Evolutionary conservation across 192 early-diverging fungal species (phyloP).

Genomic region (Coemansia sp.): DNA sequence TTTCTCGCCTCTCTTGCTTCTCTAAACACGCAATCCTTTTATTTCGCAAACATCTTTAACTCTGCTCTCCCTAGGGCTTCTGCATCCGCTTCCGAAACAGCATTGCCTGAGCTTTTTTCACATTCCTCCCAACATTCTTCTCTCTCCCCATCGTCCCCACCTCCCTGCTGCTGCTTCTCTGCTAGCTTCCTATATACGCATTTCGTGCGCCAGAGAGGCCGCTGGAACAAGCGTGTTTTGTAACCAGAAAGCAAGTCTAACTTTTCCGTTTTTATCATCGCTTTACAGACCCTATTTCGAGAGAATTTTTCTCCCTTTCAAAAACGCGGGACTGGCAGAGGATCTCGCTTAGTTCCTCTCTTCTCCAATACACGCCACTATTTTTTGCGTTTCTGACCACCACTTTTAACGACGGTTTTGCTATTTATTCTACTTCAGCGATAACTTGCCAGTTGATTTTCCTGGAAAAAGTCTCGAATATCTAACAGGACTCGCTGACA

Average conservation of each 20-base stretch:
- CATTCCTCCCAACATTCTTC: neutral
- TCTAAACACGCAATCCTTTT: neutral
- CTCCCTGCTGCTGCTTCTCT: neutral
- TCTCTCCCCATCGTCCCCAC: neutral
- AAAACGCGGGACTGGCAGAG: neutral
- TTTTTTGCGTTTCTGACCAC: neutral
- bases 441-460: too few species aligned
- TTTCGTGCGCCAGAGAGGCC: neutral
- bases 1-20: neutral
- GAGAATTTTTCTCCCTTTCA: neutral
- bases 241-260: neutral
- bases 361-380: neutral
- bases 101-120: neutral
- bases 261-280: neutral
- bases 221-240: neutral
- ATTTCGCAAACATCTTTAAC: neutral
- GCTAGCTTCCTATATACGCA: neutral
- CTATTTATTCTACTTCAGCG: constrained; percentile 2
- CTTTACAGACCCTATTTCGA: neutral
- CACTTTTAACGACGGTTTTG: neutral
- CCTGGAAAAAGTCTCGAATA: neutral
- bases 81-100: constrained; percentile 6
- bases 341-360: neutral
- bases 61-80: neutral
- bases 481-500: neutral